Evolutionary conservation across 257 asterid species (phyloP), one percentile per base, ranked within the genome.

Genomic region (Lycium barbarum): DNA sequence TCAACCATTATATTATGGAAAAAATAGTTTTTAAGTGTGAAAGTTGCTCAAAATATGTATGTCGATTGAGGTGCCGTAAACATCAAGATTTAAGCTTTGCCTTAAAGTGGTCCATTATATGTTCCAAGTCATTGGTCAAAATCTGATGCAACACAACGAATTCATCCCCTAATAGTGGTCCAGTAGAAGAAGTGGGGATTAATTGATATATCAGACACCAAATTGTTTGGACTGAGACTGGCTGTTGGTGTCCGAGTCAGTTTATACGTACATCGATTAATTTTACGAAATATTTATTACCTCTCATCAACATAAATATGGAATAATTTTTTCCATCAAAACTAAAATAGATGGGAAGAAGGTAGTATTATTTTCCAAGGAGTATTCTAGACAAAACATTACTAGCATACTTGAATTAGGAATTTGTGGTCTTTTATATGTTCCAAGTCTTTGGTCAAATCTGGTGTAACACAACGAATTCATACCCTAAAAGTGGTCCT

Each of bases 81-180:
- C 82, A 76, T 15, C 15, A 53, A 51, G 63, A 51, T 22, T 51
- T 76, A 26, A 7, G 51, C 26, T 76, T 51, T 1, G 4, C 63
- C 3, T 51, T 13, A 26, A 51, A 26, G 63, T 53, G 47, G 63
- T 51, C 63, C 63, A 26, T 14, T 76, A 51, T 53, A 12, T 53
- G 47, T 78, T 78, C 65, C 82, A 78, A 53, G 65, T 26, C 82
- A 9, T 14, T 78, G 45, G 65, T 78, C 65, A 78, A 51, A 26
- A 78, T 78, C 26, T 78, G 82, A 78, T 26, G 65, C 33, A 53
- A 26, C 65, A 26, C 33, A 49, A 76, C 1, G 10, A 78, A 53
- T 13, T 13, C 65, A 78, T 53, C 22, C 82, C 49, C 54, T 9
- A 18, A 8, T 17, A 3, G 79, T 0, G 15, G 54, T 70, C 79